Evolutionary conservation across 2,329 filamentous ascomycete genomes (phyloP).

Genomic region (Metarhizium brunneum): DNA sequence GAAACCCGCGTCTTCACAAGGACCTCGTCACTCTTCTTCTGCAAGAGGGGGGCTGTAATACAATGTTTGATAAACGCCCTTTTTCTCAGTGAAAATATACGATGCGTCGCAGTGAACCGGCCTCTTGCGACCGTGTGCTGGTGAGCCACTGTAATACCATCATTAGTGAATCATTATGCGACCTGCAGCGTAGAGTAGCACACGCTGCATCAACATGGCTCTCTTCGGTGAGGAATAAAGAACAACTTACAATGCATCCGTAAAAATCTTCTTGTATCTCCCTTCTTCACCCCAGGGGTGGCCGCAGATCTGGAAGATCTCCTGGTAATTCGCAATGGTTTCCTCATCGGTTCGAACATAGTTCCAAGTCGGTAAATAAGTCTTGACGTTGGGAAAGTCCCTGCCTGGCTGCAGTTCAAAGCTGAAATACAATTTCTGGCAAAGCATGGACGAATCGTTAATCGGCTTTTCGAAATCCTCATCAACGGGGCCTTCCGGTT

Average conservation of each 20-base stretch:
- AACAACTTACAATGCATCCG: conserved; percentile 7
- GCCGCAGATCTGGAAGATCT: conserved; percentile 4
- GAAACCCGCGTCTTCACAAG: too few species aligned
- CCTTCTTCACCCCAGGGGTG: conserved; percentile 7
- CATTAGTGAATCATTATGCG: not conserved
- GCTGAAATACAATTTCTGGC: conserved; percentile 9
- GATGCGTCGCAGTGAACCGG: conserved; percentile 8
- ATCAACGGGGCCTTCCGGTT: conserved; percentile 5
- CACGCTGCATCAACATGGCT: not conserved
- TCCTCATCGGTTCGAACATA: conserved; percentile 10
- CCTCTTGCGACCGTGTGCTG: not conserved
- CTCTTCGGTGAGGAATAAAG: not conserved
- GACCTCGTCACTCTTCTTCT: not conserved
- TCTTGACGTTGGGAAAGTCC: conserved; percentile 9
- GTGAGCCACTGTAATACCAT: conserved; percentile 1
- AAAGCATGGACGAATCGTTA: conserved; percentile 1
- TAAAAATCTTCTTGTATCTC: conserved; percentile 4
- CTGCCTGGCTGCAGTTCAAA: conserved; percentile 7
- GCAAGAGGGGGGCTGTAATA: conserved; percentile 7
- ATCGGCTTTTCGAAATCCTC: conserved; percentile 7
- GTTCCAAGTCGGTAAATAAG: conserved; percentile 8
- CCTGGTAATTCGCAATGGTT: conserved; percentile 9
- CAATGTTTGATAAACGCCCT: conserved; percentile 9
- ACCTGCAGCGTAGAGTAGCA: not conserved
- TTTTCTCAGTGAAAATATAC: conserved; percentile 6